Evolutionary conservation across 352 stramenopile genomes (phyloP), one percentile per base, ranked within the genome.

Genomic region (Phytopythium sindhum): DNA sequence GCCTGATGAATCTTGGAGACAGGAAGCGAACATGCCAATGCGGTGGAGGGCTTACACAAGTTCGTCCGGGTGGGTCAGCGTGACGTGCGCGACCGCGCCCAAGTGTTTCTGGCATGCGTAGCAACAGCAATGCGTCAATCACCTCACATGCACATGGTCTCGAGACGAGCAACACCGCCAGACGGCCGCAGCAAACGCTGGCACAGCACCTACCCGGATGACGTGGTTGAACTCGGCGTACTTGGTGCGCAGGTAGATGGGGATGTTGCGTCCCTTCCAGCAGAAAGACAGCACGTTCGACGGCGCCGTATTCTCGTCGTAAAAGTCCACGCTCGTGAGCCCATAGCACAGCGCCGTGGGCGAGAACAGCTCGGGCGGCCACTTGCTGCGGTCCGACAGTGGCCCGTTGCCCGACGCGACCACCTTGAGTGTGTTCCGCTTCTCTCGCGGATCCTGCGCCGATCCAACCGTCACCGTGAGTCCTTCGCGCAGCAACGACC

Each of bases 171-270:
- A 53, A 8, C 1, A 24, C 39, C 45, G 51, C 42, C 55, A 45
- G 14, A 45, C 15, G 0, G 9, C 4, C 11, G 47, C 26, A 42
- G 52, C 31, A 29, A 29, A 21, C 10, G 24, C 2, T 21, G 28
- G 15, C 9, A 2, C 17, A 24, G 47, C 37, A 72, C 78, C 60
- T 56, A 93, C 86, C 61, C 83, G 72, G 66, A 96, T 96, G 44
- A 92, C 81, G 55, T 95, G 88, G 66, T 96, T 91, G 68, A 93
- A 96, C 69, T 96, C 88, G 4, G 86, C 86, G 71, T 90, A 93
- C 61, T 96, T 96, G 9, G 85, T 92, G 52, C 88, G 84, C 44
- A 95, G 48, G 48, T 93, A 91, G 58, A 96, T 93, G 4, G 88
- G 86, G 11, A 94, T 66, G 55, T 82, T 92, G n/a, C 80, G 71